Evolutionary conservation across 1,139 yeast species (phyloP), one percentile per base, ranked within the genome.

Genomic region (Kodamaea derodonti): DNA sequence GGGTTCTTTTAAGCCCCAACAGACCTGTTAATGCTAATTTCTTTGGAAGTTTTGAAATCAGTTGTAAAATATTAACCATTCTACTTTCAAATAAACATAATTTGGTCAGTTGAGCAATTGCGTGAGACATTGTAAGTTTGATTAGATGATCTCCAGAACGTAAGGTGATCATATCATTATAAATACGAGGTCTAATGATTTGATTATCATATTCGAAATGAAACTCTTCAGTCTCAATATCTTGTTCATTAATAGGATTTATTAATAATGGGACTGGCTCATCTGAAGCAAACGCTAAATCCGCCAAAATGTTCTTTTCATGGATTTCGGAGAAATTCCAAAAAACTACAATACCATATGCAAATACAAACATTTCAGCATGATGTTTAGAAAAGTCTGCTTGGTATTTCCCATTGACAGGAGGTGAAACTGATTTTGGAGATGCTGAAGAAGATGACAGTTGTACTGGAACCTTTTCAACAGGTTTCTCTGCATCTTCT

Each of bases 321-420:
- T 92, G 97, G 9, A 78, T 70, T 53, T 88, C 97, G 2, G 94
- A 81, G 48, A 92, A 88, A 54, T 92, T 92, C 98, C 98, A 92
- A 52, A 92, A 90, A 12, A 92, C 97, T 14, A 92, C 87, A 15
- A 92, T 95, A 12, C 98, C 98, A 53, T 92, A 92, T 36, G 80
- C 80, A 54, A 92, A 81, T 5, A 92, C 76, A 52, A 92, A 92
- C 71, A 92, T 74, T 52, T 92, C 97, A 0, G 96, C 97, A 40
- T 69, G 73, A 56, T 86, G 95, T 45, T 81, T 83, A 13, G 79
- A 68, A 41, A 78, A 66, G 41, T 79, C 84, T 1, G 73, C 45
- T 24, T 25, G 22, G 30, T 32, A 25, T 14, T 25, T 25, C 17
- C 28, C 28, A 25, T 17, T 43, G 63, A 14, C 10, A 22, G 20